Evolutionary conservation across 768 basidiomycete genomes (phyloP).

Genomic region (Naganishia vishniacii): DNA sequence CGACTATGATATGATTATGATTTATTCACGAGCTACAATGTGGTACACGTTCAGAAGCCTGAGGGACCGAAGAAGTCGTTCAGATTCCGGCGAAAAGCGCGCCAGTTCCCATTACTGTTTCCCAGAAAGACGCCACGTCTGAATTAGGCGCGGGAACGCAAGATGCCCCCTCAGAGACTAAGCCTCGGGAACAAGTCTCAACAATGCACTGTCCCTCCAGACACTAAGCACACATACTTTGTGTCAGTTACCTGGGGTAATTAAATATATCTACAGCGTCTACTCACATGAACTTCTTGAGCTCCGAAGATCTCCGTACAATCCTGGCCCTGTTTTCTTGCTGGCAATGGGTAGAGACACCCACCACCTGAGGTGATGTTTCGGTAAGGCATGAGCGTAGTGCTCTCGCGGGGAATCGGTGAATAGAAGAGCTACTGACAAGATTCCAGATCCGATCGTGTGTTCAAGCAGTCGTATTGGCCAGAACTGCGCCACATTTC

Average conservation of each 20-base stretch:
- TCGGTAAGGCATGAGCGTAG: neutral
- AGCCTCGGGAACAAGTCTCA: neutral
- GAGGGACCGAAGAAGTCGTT: no score
- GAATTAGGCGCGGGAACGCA: neutral
- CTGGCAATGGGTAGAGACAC: neutral
- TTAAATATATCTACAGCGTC: no score
- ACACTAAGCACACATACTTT: neutral
- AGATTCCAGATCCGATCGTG: neutral
- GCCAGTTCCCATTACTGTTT: neutral
- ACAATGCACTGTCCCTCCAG: neutral
- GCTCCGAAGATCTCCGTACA: neutral
- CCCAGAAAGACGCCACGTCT: neutral
- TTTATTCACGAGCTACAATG: no score
- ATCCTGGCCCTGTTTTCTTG: neutral
- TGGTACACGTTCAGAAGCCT: no score
- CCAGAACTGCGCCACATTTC: neutral
- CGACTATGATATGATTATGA: no score
- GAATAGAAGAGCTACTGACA: neutral
- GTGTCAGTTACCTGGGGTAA: no score
- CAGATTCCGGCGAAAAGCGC: no score
- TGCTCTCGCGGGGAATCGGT: neutral
- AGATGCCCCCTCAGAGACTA: neutral
- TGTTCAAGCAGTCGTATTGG: neutral
- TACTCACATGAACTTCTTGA: neutral
- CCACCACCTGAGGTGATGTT: neutral